Conservation (phyloP, 2,329 filamentous ascomycete genomes). For the Penicillium brasilianum region DNA sequence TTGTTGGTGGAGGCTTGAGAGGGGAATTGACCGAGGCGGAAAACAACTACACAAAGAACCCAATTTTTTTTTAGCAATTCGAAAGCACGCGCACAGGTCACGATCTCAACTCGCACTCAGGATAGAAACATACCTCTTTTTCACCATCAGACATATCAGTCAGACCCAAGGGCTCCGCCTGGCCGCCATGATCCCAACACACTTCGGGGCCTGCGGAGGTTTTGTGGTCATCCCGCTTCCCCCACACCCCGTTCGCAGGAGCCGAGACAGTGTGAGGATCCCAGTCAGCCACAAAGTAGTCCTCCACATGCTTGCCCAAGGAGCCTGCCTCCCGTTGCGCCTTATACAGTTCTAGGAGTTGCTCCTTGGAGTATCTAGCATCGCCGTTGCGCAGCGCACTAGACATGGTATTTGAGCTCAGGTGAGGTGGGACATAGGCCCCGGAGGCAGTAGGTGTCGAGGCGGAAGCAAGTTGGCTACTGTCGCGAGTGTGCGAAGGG, state of each 20-base stretch:
- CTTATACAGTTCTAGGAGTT: constrained; percentile 76
- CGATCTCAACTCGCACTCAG: not conserved
- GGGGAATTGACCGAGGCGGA: constrained; percentile 88
- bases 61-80: constrained; percentile 22
- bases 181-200: constrained; percentile 82
- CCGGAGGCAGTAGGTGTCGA: constrained; percentile 48
- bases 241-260: constrained; percentile 68
- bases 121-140: constrained; percentile 60
- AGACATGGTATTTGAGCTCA: constrained; percentile 56
- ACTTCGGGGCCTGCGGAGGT: constrained; percentile 83
- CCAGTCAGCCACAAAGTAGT: constrained; percentile 77
- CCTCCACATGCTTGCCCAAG: constrained; percentile 65
- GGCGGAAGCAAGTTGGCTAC: constrained; percentile 46
- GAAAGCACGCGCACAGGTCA: not conserved
- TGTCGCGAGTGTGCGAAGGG: constrained; percentile 53
- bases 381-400: constrained; percentile 59
- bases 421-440: constrained; percentile 66
- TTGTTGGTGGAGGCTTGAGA: constrained; percentile 79
- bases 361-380: constrained; percentile 75
- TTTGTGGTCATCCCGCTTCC: constrained; percentile 75
- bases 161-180: constrained; percentile 72
- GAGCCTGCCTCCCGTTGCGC: constrained; percentile 59
- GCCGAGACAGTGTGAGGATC: constrained; percentile 75
- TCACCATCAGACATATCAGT: constrained; percentile 72
- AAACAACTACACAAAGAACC: constrained; percentile 66